Conservation (phyloP, 257 asterid genomes). For the Petunia secreta region DNA sequence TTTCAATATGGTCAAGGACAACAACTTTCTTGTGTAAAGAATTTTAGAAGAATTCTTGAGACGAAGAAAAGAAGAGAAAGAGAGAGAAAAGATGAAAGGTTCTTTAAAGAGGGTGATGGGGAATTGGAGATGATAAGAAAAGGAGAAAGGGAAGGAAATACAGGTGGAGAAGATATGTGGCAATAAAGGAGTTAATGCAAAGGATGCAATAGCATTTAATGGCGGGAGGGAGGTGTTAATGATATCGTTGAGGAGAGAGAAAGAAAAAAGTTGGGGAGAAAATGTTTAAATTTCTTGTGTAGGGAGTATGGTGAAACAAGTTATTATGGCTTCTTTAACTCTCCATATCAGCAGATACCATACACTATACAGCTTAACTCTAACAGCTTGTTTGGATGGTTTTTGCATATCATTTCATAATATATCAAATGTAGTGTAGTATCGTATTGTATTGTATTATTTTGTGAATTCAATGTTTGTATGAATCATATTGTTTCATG, state of each 20-base stretch:
- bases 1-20: not conserved
- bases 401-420: too few species aligned
- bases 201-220: slow-evolving; percentile 79
- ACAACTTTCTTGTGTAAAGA: slow-evolving; percentile 65
- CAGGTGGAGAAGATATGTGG: slow-evolving; percentile 14
- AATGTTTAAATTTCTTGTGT: slow-evolving; percentile 40
- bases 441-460: too few species aligned
- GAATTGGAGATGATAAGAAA: not conserved
- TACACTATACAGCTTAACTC: too few species aligned
- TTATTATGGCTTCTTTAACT: too few species aligned
- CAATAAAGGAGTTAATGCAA: slow-evolving; percentile 69
- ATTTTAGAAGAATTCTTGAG: slow-evolving; percentile 56
- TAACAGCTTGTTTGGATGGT: too few species aligned
- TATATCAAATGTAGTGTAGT: too few species aligned
- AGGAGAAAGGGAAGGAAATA: slow-evolving; percentile 25
- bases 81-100: slow-evolving; percentile 18
- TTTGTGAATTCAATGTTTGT: too few species aligned
- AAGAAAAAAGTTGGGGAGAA: slow-evolving; percentile 36
- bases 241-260: slow-evolving; percentile 55
- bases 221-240: slow-evolving; percentile 56
- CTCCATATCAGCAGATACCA: too few species aligned
- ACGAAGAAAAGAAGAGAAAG: slow-evolving; percentile 21
- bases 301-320: too few species aligned
- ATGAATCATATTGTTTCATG: too few species aligned
- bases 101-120: slow-evolving; percentile 21